Evolutionary conservation across 108 stramenopile species (phyloP).

Genomic region (Nannochloropsis oceanica): DNA sequence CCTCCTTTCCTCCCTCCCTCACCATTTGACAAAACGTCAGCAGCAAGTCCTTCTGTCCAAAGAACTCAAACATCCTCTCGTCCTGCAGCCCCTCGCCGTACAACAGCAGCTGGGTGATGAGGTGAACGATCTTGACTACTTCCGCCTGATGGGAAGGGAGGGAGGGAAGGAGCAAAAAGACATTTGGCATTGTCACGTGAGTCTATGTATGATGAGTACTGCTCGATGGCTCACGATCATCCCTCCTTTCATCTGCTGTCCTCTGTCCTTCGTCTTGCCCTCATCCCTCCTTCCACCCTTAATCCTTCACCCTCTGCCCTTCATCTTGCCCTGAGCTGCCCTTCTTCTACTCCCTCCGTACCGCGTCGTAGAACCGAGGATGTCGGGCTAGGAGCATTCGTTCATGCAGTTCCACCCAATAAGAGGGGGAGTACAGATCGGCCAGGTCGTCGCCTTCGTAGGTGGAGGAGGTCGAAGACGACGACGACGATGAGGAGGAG

Average conservation of each 20-base stretch:
- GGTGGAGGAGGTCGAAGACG: not conserved
- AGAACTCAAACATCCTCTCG: not conserved
- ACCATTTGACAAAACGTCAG: not conserved
- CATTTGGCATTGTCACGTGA: too few relatives aligned
- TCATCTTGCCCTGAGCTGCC: too few relatives aligned
- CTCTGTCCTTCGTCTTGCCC: too few relatives aligned
- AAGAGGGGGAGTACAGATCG: not conserved
- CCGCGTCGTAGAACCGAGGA: not conserved
- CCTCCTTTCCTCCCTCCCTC: not conserved
- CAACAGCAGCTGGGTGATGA: not conserved
- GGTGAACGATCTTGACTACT: not conserved
- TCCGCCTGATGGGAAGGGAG: not conserved
- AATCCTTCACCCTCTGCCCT: too few relatives aligned
- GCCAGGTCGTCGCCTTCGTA: not conserved
- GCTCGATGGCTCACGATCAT: too few relatives aligned
- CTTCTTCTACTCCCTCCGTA: too few relatives aligned
- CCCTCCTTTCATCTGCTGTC: too few relatives aligned
- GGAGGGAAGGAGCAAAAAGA: not conserved
- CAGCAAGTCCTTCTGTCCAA: not conserved
- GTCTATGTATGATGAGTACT: too few relatives aligned
- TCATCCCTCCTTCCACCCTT: too few relatives aligned
- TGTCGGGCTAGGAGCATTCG: not conserved
- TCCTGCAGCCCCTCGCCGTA: not conserved
- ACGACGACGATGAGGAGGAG: not conserved
- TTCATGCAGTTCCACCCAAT: not conserved